These are phyloP conservation scores for Ephemerocybe angulata DNA, from an alignment of 768 basidiomycete genomes.

Conservation along the genomic window DNA sequence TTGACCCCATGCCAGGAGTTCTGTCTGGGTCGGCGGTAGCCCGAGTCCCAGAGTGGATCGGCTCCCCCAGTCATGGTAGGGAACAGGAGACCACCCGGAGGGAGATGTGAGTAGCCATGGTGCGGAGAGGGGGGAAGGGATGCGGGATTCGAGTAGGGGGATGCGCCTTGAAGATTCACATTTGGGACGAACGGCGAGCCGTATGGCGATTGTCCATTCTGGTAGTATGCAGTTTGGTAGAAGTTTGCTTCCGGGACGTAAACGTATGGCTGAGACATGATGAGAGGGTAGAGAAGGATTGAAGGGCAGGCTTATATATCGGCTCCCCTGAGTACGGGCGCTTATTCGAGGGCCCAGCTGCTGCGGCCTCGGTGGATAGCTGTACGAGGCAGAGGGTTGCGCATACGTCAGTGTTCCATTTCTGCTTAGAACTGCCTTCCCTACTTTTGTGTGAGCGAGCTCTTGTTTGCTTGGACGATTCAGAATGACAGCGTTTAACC, in stretches of 20 bases:
- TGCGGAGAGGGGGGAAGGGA: slow-evolving; percentile 21
- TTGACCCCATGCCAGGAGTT: slow-evolving; percentile 22
- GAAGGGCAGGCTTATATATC: not conserved
- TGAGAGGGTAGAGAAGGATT: slow-evolving; percentile 1
- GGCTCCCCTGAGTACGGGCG: not conserved
- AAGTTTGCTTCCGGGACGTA: slow-evolving; percentile 34
- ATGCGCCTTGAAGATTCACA: slow-evolving; percentile 26
- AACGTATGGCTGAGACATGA: slow-evolving; percentile 35
- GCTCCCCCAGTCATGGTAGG: slow-evolving; percentile 2
- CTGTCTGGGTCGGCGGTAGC: slow-evolving; percentile 25
- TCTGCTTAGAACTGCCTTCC: too few species aligned
- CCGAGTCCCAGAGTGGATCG: slow-evolving; percentile 12
- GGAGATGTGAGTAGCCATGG: slow-evolving; percentile 12
- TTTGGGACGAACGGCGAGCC: slow-evolving; percentile 41
- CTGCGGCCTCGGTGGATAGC: too few species aligned
- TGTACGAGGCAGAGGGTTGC: too few species aligned
- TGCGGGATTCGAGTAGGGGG: slow-evolving; percentile 32
- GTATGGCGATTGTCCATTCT: slow-evolving; percentile 26
- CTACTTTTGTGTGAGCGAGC: too few species aligned
- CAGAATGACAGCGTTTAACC: not conserved
- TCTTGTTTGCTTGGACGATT: not conserved
- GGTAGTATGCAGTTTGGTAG: slow-evolving; percentile 33
- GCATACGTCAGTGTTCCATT: too few species aligned
- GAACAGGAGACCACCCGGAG: slow-evolving; percentile 18
- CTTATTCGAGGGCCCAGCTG: not conserved